Base-by-base conservation (phyloP, 2,329 filamentous ascomycete genomes). In the Exophiala sideris region DNA sequence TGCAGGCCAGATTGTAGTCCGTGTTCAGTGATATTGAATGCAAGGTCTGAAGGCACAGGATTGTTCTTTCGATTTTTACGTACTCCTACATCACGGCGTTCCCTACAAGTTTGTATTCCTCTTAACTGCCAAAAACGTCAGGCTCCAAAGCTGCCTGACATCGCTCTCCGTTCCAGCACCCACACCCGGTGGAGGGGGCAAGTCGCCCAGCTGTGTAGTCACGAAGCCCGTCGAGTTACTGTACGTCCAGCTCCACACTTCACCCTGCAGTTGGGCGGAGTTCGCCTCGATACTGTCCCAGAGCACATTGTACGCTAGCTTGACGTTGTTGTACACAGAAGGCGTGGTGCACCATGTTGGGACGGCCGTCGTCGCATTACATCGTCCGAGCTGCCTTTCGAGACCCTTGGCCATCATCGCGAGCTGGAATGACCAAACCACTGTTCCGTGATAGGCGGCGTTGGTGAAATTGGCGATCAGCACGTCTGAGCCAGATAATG, bases 161-260 rank as follows among this genome's bases (percentile, higher is more conserved):
- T 83, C 74, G 56, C 77, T 79, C 66, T 83, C 68, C 48, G 68
- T 71, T 61, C 74, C 69, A 49, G 64, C 68, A 47, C 67, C 68
- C 42, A 60, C 54, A 5, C 77, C 78, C 3, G 73, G 68, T 3
- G 75, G 73, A 29, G 79, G 72, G 4, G 76, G 73, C 52, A 83
- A 65, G 1, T 73, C 72, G 0, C 80, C 81, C 45, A 84, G 64
- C 20, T 79, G 76, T 49, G 73, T 74, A 41, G 77, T 75, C 34
- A 73, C 60, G 62, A 79, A 84, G 6, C 67, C 75, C 3, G 57
- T 61, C 14, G 38, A 39, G 56, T 76, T 68, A 21, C 66, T 67
- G 57, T 81, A 85, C 6, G 73, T 71, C 82, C 82, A 86, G 47
- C 77, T 82, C 83, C 84, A 86, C 0, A 86, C 80, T 62, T 86